Evolutionary conservation across 352 stramenopile species (phyloP).

Genomic region (Phytophthora agathidicida): DNA sequence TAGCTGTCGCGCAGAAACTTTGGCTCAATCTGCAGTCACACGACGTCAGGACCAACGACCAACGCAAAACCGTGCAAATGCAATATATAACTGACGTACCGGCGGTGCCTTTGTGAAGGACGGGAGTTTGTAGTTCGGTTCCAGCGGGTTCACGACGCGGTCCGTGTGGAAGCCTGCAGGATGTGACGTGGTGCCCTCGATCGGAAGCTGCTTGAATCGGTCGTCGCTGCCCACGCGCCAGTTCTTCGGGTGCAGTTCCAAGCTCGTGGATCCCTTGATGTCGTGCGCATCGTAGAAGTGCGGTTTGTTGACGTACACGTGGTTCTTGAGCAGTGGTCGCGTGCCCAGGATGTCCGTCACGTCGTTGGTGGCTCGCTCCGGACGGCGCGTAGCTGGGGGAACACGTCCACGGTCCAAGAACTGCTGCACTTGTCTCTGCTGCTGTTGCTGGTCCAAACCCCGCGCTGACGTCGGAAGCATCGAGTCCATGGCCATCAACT

Average conservation of each 20-base stretch:
- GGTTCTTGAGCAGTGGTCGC: conserved; percentile 57
- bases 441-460: conserved; percentile 33
- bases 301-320: conserved; percentile 69
- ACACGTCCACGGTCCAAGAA: conserved; percentile 52
- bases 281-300: conserved; percentile 70
- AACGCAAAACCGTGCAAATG: neutral
- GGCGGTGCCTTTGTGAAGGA: conserved; percentile 49
- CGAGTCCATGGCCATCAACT: conserved; percentile 19
- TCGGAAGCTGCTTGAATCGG: conserved; percentile 74
- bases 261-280: conserved; percentile 63
- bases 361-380: conserved; percentile 62
- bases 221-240: conserved; percentile 55
- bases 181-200: conserved; percentile 57
- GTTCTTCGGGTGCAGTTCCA: conserved; percentile 62
- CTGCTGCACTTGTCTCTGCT: conserved; percentile 44
- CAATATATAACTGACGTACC: conserved; percentile 32
- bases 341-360: conserved; percentile 68
- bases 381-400: conserved; percentile 28
- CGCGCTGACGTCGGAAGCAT: conserved; percentile 15
- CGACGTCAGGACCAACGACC: neutral
- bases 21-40: conserved; percentile 37
- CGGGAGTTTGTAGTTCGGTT: conserved; percentile 65
- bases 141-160: conserved; percentile 67
- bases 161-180: conserved; percentile 67
- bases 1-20: conserved; percentile 82